Evolutionary conservation across 139 green algal species (phyloP).

Genomic region (Pleodorina starrii): DNA sequence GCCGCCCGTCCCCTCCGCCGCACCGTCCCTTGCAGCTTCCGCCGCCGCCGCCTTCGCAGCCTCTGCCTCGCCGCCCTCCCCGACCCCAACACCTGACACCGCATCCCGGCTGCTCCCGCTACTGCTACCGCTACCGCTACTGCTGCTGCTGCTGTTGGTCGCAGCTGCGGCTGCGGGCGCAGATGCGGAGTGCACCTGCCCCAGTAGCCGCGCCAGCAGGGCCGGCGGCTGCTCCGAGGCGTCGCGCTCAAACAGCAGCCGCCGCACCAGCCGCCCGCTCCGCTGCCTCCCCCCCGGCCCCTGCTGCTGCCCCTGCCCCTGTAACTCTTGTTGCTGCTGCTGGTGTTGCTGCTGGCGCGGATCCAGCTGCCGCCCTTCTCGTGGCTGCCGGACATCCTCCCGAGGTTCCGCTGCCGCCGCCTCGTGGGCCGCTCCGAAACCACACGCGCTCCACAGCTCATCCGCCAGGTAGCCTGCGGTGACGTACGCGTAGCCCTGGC

Average conservation of each 20-base stretch:
- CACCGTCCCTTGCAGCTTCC: too few relatives aligned
- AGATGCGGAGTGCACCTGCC: neutral
- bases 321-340: too few relatives aligned
- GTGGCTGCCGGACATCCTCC: neutral
- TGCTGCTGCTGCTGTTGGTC: too few relatives aligned
- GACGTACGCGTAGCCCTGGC: conserved; percentile 14
- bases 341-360: too few relatives aligned
- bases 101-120: too few relatives aligned
- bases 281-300: neutral
- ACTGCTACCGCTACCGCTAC: too few relatives aligned
- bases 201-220: neutral
- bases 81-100: neutral
- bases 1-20: neutral
- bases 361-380: too few relatives aligned
- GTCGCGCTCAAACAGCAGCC: conserved; percentile 18
- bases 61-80: neutral
- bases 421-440: neutral
- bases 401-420: neutral
- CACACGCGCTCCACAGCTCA: conserved; percentile 15
- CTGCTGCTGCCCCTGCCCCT: neutral
- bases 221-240: neutral
- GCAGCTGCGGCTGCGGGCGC: too few relatives aligned
- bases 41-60: neutral
- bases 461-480: conserved; percentile 7
- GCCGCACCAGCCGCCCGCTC: neutral